A percentile compares a stretch with the other conserved stretches of the same genome.
These are phyloP conservation scores for Paecilomyces variotii DNA, from an alignment of 2,329 filamentous ascomycete species.

Conservation along the genomic window DNA sequence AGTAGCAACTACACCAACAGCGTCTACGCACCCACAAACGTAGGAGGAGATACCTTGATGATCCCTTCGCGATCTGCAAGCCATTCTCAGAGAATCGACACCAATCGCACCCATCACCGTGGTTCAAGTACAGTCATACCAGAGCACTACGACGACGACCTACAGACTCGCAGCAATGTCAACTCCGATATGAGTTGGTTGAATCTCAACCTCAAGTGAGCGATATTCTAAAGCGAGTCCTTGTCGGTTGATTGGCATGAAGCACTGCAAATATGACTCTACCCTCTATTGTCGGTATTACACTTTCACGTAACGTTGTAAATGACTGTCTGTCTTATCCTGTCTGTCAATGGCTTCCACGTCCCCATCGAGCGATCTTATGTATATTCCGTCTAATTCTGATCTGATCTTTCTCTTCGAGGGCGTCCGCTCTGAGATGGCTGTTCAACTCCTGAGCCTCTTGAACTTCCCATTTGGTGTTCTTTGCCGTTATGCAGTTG, in stretches of 20 bases:
- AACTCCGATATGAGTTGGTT: constrained; percentile 39
- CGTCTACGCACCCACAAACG: constrained; percentile 24
- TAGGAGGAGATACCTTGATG: constrained; percentile 14
- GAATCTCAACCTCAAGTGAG: constrained; percentile 22
- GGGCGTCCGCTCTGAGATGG: not conserved
- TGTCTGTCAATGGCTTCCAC: not conserved
- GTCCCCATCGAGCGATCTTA: not conserved
- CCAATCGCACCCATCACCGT: constrained; percentile 15
- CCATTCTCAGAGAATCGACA: constrained; percentile 9
- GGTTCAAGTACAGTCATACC: constrained; percentile 26
- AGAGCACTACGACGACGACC: constrained; percentile 17
- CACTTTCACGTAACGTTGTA: not conserved
- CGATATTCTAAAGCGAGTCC: not conserved
- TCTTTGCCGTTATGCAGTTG: not conserved
- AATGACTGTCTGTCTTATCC: not conserved
- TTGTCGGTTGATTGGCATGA: not conserved
- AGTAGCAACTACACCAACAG: constrained; percentile 34
- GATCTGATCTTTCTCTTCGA: not conserved
- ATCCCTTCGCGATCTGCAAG: constrained; percentile 8
- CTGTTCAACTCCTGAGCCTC: not conserved
- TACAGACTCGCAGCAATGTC: constrained; percentile 14
- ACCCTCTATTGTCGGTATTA: not conserved
- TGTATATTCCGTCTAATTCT: not conserved
- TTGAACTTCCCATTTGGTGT: not conserved
- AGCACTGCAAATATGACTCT: not conserved